phyloP scores from a whole-genome alignment of 176 grass and related monocot species.

The Carex pumila region DNA sequence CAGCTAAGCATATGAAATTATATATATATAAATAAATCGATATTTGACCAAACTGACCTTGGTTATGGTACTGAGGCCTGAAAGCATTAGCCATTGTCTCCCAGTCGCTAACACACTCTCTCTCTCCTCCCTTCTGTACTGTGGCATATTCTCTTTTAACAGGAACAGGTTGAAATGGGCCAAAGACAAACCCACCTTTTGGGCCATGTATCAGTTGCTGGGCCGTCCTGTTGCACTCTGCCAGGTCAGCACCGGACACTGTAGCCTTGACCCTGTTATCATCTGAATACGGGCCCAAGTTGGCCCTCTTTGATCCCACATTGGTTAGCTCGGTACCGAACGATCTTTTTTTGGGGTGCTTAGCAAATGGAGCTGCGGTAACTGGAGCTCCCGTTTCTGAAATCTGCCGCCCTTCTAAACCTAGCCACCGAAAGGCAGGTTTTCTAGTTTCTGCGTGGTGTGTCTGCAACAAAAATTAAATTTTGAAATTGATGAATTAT shows the following conservation, averaged over 20 bases:
- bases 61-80: constrained; percentile 68
- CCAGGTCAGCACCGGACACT: constrained; percentile 34
- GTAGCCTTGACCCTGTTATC: constrained; percentile 28
- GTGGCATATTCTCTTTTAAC: constrained; percentile 33
- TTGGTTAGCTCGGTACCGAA: constrained; percentile 89
- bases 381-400: constrained; percentile 31
- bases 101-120: constrained; percentile 46
- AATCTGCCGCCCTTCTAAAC: constrained; percentile 23
- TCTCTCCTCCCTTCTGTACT: constrained; percentile 26
- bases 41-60: constrained; percentile 42
- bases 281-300: constrained; percentile 27
- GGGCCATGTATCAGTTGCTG: constrained; percentile 27
- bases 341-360: constrained; percentile 51
- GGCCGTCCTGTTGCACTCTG: constrained; percentile 35
- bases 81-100: constrained; percentile 62
- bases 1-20: neutral
- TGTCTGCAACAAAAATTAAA: constrained; percentile 34
- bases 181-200: constrained; percentile 61
- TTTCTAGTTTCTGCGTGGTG: constrained; percentile 61
- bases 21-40: constrained; percentile 7
- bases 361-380: constrained; percentile 13
- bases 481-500: constrained; percentile 5
- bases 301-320: constrained; percentile 35
- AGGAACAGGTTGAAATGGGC: constrained; percentile 60
- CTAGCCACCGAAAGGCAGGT: constrained; percentile 80